These are phyloP conservation scores for Erythrobasidium hasegawianum DNA, from an alignment of 1,284 basidiomycete genomes.

Conservation along the genomic window DNA sequence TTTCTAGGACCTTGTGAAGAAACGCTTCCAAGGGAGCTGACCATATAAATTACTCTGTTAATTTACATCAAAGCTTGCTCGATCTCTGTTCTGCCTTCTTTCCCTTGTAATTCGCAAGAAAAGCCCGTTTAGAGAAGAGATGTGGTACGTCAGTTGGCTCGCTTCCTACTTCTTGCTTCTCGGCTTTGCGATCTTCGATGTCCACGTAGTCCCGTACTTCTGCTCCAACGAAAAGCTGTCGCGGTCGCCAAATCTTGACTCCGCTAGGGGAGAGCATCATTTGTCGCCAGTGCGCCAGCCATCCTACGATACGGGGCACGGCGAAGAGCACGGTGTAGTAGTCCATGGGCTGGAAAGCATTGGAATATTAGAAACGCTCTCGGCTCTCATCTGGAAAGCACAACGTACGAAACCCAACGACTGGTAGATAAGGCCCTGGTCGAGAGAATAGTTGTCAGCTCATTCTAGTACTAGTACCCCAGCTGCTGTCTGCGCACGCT, in stretches of 20 bases:
- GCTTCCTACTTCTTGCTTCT: not conserved
- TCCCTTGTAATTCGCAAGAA: conserved; percentile 36
- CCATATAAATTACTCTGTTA: not conserved
- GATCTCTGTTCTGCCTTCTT: conserved; percentile 20
- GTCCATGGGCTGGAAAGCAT: conserved; percentile 59
- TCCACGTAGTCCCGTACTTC: conserved; percentile 67
- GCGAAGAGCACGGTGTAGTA: conserved; percentile 87
- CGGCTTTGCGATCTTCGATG: conserved; percentile 57
- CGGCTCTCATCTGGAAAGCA: not conserved
- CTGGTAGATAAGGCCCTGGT: conserved; percentile 38
- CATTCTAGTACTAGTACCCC: not conserved
- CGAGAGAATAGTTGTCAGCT: not conserved
- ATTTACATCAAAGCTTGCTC: conserved; percentile 13
- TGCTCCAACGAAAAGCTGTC: conserved; percentile 73
- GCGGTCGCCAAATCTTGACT: conserved; percentile 84
- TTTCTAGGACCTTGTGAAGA: conserved; percentile 56
- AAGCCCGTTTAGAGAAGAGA: conserved; percentile 38
- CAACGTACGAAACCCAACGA: conserved; percentile 33
- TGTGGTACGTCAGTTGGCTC: conserved; percentile 36
- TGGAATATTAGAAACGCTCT: conserved; percentile 58
- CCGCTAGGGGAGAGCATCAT: conserved; percentile 82
- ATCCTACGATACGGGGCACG: conserved; percentile 80
- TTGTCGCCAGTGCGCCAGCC: conserved; percentile 63
- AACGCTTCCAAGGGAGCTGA: conserved; percentile 46
- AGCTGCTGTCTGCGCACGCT: conserved; percentile 49